Evolutionary conservation across 345 rosid genomes (phyloP).

Genomic region (Hypericum perforatum): DNA sequence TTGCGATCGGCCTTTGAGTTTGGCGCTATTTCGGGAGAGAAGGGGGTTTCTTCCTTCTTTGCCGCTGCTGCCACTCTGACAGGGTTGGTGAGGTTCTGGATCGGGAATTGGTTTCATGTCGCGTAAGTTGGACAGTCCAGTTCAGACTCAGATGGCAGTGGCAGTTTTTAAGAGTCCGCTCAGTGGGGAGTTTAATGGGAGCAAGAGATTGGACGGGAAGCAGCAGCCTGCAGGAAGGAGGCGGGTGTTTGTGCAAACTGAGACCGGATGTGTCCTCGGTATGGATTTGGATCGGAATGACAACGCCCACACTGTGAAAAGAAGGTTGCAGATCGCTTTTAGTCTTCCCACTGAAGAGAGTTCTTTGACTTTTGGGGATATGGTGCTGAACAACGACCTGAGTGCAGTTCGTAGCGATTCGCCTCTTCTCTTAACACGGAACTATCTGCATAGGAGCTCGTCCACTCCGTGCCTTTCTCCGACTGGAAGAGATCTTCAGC

Average conservation of each 20-base stretch:
- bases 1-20: constrained; percentile 28
- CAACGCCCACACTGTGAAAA: constrained; percentile 83
- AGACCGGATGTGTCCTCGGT: constrained; percentile 93
- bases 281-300: constrained; percentile 96
- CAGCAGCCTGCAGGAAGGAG: constrained; percentile 64
- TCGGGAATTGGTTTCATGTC: constrained; percentile 58
- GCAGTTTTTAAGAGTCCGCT: constrained; percentile 71
- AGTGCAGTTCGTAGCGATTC: constrained; percentile 83
- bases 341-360: constrained; percentile 77
- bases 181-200: constrained; percentile 47
- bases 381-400: constrained; percentile 76
- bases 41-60: constrained; percentile 35
- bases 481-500: constrained; percentile 66
- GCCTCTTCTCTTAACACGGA: constrained; percentile 77
- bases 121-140: constrained; percentile 85
- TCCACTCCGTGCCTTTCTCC: constrained; percentile 99
- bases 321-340: constrained; percentile 88
- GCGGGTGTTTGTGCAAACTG: constrained; percentile 87
- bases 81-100: constrained; percentile 20
- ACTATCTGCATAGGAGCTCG: constrained; percentile 75
- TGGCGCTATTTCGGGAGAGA: constrained; percentile 35
- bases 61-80: constrained; percentile 31
- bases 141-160: constrained; percentile 94
- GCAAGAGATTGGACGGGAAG: constrained; percentile 49
- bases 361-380: constrained; percentile 73